Conservation (phyloP, 768 basidiomycete genomes). For the Mycena latifolia region DNA sequence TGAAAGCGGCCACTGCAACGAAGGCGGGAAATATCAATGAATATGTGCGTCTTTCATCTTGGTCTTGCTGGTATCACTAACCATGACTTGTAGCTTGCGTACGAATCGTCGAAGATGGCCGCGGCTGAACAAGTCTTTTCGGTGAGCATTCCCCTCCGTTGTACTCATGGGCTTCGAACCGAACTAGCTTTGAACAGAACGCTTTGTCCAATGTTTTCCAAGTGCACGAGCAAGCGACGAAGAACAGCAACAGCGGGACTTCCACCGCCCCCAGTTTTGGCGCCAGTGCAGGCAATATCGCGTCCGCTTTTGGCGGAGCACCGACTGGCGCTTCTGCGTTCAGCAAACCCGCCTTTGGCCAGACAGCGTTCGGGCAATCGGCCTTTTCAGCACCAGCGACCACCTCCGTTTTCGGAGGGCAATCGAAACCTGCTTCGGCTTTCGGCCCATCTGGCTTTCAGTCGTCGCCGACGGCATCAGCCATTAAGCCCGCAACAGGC, state of each 20-base stretch:
- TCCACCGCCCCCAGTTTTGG: constrained; percentile 18
- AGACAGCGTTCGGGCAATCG: constrained; percentile 42
- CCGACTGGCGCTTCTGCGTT: constrained; percentile 16
- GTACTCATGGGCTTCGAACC: background rate
- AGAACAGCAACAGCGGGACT: constrained; percentile 48
- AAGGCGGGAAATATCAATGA: constrained; percentile 66
- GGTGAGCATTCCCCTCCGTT: constrained; percentile 41
- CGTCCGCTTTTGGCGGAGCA: constrained; percentile 50
- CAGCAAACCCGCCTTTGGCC: constrained; percentile 47
- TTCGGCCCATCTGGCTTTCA: constrained; percentile 47
- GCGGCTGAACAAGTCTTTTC: constrained; percentile 63
- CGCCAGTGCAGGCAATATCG: background rate
- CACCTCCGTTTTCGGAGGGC: constrained; percentile 17
- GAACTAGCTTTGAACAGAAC: constrained; percentile 47
- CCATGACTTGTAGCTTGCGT: constrained; percentile 55
- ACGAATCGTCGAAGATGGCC: constrained; percentile 68
- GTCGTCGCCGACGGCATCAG: constrained; percentile 22
- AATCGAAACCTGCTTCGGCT: constrained; percentile 36
- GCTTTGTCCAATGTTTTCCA: constrained; percentile 62
- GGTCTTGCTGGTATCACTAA: background rate
- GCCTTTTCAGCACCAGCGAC: constrained; percentile 36
- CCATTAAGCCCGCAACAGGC: constrained; percentile 27
- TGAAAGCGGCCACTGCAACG: constrained; percentile 69
- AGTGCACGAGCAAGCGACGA: constrained; percentile 65
- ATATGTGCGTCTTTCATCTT: constrained; percentile 67